Evolutionary conservation across 108 stramenopile genomes (phyloP).

Genomic region (Cyclotella distinguenda): DNA sequence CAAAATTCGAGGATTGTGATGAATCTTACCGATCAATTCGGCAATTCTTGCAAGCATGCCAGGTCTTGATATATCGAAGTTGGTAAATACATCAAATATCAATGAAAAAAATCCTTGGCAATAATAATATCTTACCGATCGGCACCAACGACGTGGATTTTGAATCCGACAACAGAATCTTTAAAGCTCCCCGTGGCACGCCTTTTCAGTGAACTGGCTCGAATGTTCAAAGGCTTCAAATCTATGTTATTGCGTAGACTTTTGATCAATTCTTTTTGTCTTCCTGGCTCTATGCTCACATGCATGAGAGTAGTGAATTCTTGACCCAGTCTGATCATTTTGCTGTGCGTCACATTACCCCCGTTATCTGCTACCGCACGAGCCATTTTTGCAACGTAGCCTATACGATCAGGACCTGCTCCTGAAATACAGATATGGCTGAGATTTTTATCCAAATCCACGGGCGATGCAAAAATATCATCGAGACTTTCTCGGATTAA

Average conservation of each 20-base stretch:
- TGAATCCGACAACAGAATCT: slow-evolving; percentile 58
- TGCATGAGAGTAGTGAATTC: slow-evolving; percentile 88
- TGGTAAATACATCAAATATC: background rate
- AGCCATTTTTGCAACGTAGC: slow-evolving; percentile 70
- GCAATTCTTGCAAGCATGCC: slow-evolving; percentile 81
- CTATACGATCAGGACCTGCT: slow-evolving; percentile 68
- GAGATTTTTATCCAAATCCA: slow-evolving; percentile 65
- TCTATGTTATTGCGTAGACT: slow-evolving; percentile 41
- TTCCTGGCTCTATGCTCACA: slow-evolving; percentile 67
- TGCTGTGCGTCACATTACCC: slow-evolving; percentile 82
- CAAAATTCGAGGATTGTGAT: background rate
- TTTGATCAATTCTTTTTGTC: slow-evolving; percentile 26
- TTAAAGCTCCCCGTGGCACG: slow-evolving; percentile 49
- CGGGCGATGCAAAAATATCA: slow-evolving; percentile 59
- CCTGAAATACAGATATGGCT: slow-evolving; percentile 75
- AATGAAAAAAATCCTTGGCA: background rate
- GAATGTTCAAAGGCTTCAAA: slow-evolving; percentile 59
- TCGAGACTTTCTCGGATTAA: slow-evolving; percentile 74
- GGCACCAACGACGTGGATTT: slow-evolving; percentile 77
- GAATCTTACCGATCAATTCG: slow-evolving; percentile 48
- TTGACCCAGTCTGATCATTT: slow-evolving; percentile 81
- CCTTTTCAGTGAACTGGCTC: slow-evolving; percentile 51
- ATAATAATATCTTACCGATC: slow-evolving; percentile 57
- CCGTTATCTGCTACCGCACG: slow-evolving; percentile 61
- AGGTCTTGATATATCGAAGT: slow-evolving; percentile 34